Evolutionary conservation across 2,329 filamentous ascomycete genomes (phyloP), one percentile per base, ranked within the genome.

Genomic region (Penicillium occitanis): DNA sequence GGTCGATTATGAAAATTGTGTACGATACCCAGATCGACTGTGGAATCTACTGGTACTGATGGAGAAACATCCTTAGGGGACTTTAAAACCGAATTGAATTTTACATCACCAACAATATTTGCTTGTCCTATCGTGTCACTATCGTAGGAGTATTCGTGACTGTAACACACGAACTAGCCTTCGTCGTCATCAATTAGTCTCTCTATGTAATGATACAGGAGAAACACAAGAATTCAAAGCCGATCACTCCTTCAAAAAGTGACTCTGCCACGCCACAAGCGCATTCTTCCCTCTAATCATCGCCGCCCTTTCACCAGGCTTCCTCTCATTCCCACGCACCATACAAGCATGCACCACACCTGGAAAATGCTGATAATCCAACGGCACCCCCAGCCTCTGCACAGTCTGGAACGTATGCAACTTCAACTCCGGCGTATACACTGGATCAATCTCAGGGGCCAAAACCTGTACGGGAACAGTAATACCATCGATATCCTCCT

Each of bases 351-450:
- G 85, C 66, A 71, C 74, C 17, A 85, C 73, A 0, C 81, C 81
- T 0, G 84, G 81, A 68, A 85, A 86, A 70, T 85, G 78, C 68
- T 81, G 78, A 72, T 85, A 86, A 60, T 84, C 82, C 68, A 81
- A 85, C 13, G 77, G 71, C 6, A 85, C 64, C 0, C 75, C 76
- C 14, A 77, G 57, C 58, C 70, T 75, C 28, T 72, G 76, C 46
- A 86, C 66, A 8, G 74, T 77, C 61, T 75, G 69, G 68, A 82
- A 79, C 0, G 77, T 74, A 70, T 80, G 73, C 53, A 65, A 57
- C 75, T 86, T 86, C 60, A 86, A 61, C 72, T 85, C 84, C 0
- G 72, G 62, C 1, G 80, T 76, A 69, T 77, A 86, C 19, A 70
- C 62, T 0, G 44, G 63, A 70, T 87, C 85, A 35, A 73, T 57